These are phyloP conservation scores for Schrenkiella parvula DNA, from an alignment of 345 rosid genomes.

Conservation along the genomic window DNA sequence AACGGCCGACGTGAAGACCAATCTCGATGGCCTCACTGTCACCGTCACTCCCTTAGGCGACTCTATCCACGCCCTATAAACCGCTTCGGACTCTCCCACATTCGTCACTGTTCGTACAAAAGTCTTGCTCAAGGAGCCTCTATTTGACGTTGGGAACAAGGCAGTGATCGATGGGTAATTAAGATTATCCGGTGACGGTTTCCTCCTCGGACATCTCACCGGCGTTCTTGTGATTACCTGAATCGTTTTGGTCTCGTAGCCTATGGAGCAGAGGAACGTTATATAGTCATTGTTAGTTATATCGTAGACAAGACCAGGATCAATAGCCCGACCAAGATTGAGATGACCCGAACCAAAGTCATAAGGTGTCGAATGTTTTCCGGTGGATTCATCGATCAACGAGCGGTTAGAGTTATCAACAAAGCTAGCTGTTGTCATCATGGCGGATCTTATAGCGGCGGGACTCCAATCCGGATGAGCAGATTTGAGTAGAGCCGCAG, in stretches of 20 bases:
- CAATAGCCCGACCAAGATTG: background rate
- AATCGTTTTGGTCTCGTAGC: background rate
- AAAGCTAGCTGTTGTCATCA: background rate
- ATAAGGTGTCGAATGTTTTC: background rate
- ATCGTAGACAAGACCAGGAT: background rate
- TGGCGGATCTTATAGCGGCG: background rate
- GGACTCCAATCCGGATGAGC: constrained; percentile 1
- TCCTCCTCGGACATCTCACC: background rate
- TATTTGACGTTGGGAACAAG: too few species aligned
- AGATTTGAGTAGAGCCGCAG: background rate
- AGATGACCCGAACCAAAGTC: constrained; percentile 1
- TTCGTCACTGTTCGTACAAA: too few species aligned
- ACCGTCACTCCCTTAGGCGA: too few species aligned
- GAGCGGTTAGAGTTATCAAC: background rate
- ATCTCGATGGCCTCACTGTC: too few species aligned
- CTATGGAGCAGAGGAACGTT: background rate
- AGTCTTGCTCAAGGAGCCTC: too few species aligned
- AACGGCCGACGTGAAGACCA: too few species aligned
- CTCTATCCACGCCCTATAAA: too few species aligned
- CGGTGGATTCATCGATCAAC: background rate
- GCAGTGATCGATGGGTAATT: too few species aligned
- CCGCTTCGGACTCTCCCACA: too few species aligned
- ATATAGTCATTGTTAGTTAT: background rate
- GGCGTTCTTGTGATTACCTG: background rate
- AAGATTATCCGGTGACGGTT: too few species aligned